Evolutionary conservation across 2,329 filamentous ascomycete species (phyloP).

Genomic region (Epicoccum nigrum): DNA sequence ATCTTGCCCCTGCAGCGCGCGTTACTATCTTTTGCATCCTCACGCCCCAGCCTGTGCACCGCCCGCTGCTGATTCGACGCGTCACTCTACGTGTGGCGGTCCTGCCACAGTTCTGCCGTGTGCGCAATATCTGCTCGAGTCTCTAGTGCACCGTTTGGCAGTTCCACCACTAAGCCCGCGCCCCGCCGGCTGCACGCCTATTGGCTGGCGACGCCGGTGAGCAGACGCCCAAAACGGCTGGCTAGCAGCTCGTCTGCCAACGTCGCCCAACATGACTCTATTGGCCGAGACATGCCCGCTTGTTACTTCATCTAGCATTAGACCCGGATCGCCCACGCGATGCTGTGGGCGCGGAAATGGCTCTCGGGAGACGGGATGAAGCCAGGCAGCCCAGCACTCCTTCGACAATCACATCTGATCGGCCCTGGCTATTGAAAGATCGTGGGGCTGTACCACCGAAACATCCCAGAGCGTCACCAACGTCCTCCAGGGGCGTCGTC

Average conservation of each 20-base stretch:
- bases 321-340: constrained; percentile 35
- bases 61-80: constrained; percentile 26
- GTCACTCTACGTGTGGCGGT: constrained; percentile 27
- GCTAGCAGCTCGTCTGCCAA: constrained; percentile 26
- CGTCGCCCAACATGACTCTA: constrained; percentile 28
- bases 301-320: constrained; percentile 23
- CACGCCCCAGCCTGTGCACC: constrained; percentile 25
- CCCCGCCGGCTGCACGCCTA: constrained; percentile 27
- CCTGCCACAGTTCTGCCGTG: constrained; percentile 29
- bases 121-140: constrained; percentile 29
- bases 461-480: constrained; percentile 13
- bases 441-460: constrained; percentile 36
- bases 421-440: constrained; percentile 26
- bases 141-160: constrained; percentile 46
- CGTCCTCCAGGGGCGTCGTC: constrained; percentile 2
- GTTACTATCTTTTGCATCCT: constrained; percentile 11
- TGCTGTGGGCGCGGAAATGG: constrained; percentile 31
- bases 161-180: constrained; percentile 36
- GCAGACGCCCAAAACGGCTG: constrained; percentile 38
- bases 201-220: constrained; percentile 25
- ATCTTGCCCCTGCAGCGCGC: constrained; percentile 36
- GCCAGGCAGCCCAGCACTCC: constrained; percentile 17
- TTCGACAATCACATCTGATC: constrained; percentile 33
- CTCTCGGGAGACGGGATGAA: constrained; percentile 34
- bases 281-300: constrained; percentile 33